Base-by-base conservation (phyloP, 371 early-diverging fungal genomes). In the Nematocida sp. region DNA sequence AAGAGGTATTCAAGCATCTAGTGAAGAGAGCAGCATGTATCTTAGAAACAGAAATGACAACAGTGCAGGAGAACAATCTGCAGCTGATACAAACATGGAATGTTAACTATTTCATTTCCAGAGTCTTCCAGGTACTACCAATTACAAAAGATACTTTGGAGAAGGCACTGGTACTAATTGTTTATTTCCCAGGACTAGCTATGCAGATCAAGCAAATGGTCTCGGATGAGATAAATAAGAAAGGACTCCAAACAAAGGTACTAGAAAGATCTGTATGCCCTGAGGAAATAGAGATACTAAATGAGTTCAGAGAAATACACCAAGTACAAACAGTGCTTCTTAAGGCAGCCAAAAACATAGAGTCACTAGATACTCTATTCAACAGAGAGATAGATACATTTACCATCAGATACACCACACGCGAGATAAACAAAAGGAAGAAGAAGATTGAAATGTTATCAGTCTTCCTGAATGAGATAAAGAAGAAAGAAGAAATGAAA, bases 301-400 rank as follows among this genome's bases (percentile, higher is more conserved):
- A 43, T 19, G 27, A 40, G 25, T 70, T 66, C 29, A 15, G 74
- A 49, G 74, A 70, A 37, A 61, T 70, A 17, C 74, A 58, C 13
- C n/a, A 19, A 4, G 40, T 70, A 19, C 43, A 57, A 25, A 58
- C 32, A 25, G 37, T 66, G 41, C 47, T 70, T 25, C 38, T 55
- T 5, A 23, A 40, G 25, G 47, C 15, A 19, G 7, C 41, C 25
- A 23, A 70, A 48, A 51, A 61, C 11, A 23, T 34, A 21, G 61
- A 61, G 31, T 11, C 9, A 35, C 7, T 29, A 15, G n/a, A n/a
- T n/a, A n/a, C n/a, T n/a, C 31, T 61, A n/a, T 57, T 57, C 32
- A n/a, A 11, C n/a, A 35, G 19, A 4, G 38, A 32, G 2, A 27
- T 43, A 7, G 74, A 70, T 37, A 7, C 19, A 9, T 55, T 55